Evolutionary conservation across 1,284 basidiomycete genomes (phyloP).

Genomic region (Tausonia pullulans): DNA sequence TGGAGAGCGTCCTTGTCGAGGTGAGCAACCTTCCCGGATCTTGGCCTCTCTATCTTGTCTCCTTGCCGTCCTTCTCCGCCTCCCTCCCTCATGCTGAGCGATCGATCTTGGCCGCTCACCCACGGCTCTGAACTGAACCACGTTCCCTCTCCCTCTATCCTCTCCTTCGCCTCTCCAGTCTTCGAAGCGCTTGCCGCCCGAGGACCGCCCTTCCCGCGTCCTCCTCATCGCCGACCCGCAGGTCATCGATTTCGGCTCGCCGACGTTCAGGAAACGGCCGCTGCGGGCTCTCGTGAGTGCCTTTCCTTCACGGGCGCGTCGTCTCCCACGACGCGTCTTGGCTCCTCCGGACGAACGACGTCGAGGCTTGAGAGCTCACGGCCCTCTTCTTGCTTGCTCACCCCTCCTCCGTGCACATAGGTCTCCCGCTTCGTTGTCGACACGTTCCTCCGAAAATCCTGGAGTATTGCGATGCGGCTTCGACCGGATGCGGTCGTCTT

Average conservation of each 20-base stretch:
- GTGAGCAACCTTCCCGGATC: background rate
- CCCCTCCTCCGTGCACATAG: conserved; percentile 18
- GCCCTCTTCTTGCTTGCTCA: no score
- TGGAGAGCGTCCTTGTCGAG: background rate
- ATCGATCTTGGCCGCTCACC: background rate
- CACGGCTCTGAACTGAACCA: background rate
- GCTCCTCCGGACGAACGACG: no score
- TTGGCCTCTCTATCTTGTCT: background rate
- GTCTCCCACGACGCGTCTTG: no score
- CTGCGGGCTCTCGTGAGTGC: conserved; percentile 21
- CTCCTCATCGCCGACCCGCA: conserved; percentile 69
- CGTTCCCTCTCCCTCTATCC: background rate
- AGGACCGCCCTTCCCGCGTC: conserved; percentile 44
- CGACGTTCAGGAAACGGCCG: conserved; percentile 32
- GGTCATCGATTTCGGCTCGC: conserved; percentile 47
- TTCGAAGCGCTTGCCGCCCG: background rate
- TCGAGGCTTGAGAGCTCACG: no score
- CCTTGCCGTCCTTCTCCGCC: background rate
- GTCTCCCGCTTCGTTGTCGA: conserved; percentile 50
- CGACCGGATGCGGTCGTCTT: conserved; percentile 64
- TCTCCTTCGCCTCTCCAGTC: background rate
- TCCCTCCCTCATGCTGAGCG: background rate
- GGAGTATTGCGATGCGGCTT: conserved; percentile 50
- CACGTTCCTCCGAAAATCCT: conserved; percentile 60
- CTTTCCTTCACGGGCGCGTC: no score